These are phyloP conservation scores for Amoebophrya sp. DNA, from an alignment of 169 alveolate species.

Conservation along the genomic window DNA sequence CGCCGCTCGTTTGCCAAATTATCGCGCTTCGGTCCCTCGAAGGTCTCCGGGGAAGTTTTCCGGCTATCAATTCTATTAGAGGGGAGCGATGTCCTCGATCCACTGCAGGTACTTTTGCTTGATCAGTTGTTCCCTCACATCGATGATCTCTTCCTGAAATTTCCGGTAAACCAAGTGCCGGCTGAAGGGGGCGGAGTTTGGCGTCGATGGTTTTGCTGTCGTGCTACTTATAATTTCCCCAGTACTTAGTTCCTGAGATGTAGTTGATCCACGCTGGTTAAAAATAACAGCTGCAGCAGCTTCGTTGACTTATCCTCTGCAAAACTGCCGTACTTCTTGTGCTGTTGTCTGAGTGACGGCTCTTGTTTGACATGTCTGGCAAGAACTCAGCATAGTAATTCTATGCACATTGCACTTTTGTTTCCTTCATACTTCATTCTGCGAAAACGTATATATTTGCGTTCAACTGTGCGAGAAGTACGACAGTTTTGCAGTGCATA, in stretches of 20 bases:
- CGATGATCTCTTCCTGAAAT: background rate
- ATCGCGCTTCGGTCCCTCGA: too few species aligned
- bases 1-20: too few species aligned
- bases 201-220: background rate
- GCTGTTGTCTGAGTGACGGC: background rate
- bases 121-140: background rate
- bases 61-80: too few species aligned
- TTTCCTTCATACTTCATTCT: background rate
- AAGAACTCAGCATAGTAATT: background rate
- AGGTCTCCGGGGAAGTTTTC: too few species aligned
- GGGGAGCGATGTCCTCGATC: background rate
- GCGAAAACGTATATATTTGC: background rate
- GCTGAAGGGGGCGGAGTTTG: conserved; percentile 3
- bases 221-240: background rate
- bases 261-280: background rate
- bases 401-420: background rate
- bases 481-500: background rate
- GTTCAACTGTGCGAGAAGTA: background rate
- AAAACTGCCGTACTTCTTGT: background rate
- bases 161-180: background rate
- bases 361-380: background rate
- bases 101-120: background rate
- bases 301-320: background rate
- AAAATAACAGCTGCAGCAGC: background rate
- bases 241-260: background rate